Evolutionary conservation across 805 yeast genomes (phyloP).

Genomic region (Sugiyamaella floridensis): DNA sequence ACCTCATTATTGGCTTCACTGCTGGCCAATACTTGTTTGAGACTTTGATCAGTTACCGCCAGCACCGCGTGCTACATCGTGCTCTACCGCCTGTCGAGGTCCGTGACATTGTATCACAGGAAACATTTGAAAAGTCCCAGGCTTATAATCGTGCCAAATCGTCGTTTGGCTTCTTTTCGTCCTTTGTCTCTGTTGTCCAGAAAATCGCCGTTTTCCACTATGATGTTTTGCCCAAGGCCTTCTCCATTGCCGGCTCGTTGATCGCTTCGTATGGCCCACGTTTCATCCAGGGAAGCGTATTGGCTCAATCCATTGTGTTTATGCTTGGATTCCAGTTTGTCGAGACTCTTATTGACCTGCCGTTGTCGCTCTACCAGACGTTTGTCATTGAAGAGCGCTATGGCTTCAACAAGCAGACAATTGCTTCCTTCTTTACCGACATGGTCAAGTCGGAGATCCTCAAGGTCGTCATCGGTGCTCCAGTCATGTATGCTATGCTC

Average conservation of each 20-base stretch:
- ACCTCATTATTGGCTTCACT: constrained; percentile 64
- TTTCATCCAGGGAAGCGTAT: constrained; percentile 36
- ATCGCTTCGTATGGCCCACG: constrained; percentile 30
- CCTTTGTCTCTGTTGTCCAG: constrained; percentile 45
- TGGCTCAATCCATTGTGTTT: constrained; percentile 68
- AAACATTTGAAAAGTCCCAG: constrained; percentile 70
- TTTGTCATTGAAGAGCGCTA: constrained; percentile 87
- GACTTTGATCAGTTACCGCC: constrained; percentile 66
- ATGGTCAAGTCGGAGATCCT: constrained; percentile 53
- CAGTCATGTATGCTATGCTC: constrained; percentile 66
- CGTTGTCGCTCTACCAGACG: constrained; percentile 58
- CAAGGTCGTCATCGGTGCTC: constrained; percentile 56
- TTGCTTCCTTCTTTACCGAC: constrained; percentile 66
- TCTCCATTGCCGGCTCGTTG: constrained; percentile 44
- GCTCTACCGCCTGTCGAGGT: constrained; percentile 62
- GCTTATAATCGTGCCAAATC: constrained; percentile 75
- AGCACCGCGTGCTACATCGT: constrained; percentile 55
- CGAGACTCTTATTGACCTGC: constrained; percentile 42
- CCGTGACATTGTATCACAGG: constrained; percentile 58
- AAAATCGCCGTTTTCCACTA: constrained; percentile 51
- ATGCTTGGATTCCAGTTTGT: constrained; percentile 44
- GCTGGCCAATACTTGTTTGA: constrained; percentile 71
- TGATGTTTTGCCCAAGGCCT: constrained; percentile 58
- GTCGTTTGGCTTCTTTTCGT: constrained; percentile 53
- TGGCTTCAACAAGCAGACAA: constrained; percentile 87